These are phyloP conservation scores for sweet orange (Citrus sinensis) DNA, from an alignment of 345 rosid genomes.

Conservation along the genomic window DNA sequence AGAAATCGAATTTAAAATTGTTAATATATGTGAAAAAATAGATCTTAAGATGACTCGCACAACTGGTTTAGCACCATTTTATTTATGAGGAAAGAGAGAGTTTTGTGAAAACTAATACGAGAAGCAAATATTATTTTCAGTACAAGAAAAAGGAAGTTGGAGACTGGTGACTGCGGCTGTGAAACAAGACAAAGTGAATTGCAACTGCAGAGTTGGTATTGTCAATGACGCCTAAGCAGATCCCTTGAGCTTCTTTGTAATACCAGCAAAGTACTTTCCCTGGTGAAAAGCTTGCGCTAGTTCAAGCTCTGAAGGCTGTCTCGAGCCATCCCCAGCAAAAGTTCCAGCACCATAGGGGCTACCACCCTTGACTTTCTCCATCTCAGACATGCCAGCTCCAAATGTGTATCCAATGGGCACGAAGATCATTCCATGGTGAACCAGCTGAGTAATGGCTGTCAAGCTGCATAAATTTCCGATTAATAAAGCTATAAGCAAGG, in stretches of 20 bases:
- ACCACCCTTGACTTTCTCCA: constrained; percentile 69
- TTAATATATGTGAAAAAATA: background rate
- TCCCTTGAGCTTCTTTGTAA: constrained; percentile 58
- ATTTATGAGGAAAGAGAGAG: background rate
- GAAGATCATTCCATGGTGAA: constrained; percentile 66
- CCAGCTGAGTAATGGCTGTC: constrained; percentile 72
- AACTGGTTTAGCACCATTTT: background rate
- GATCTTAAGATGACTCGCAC: background rate
- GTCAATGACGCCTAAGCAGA: constrained; percentile 24
- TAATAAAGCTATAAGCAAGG: background rate
- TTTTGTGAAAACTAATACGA: background rate
- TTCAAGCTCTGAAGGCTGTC: constrained; percentile 64
- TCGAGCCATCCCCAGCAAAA: constrained; percentile 66
- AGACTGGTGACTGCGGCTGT: background rate
- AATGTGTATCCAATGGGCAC: constrained; percentile 74
- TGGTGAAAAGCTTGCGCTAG: constrained; percentile 68
- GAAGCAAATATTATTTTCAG: constrained; percentile 2
- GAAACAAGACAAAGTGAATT: background rate
- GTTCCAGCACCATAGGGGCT: constrained; percentile 78
- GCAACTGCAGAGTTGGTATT: background rate
- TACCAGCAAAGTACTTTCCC: constrained; percentile 61
- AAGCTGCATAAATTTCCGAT: constrained; percentile 32
- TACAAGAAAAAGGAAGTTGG: background rate
- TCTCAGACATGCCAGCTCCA: constrained; percentile 71
- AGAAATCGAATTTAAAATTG: background rate